Evolutionary conservation across 805 yeast species (phyloP), one percentile per base, ranked within the genome.

Genomic region (Diddensiella transvaalensis): DNA sequence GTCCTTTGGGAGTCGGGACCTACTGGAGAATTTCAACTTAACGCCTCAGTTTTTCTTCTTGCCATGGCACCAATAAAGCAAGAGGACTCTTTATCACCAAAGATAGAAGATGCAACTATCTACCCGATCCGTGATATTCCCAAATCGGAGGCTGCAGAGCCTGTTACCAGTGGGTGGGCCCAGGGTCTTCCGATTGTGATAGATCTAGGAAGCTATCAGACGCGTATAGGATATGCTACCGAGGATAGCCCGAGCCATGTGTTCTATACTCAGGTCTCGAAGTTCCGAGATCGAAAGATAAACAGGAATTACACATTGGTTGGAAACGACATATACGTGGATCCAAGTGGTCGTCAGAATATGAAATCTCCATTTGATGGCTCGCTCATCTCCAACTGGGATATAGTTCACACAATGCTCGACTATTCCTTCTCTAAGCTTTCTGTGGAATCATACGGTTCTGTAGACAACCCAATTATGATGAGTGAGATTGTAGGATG

Each of bases 321-420:
- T 2, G 99, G 99, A 2, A 79, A 85, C 58, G 98, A 91, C 63
- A 79, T 82, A 17, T 79, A 74, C 60, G 61, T 85, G 24, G 98
- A 90, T 58, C 76, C 82, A 5, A 68, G 84, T 1, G 76, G 85
- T 40, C 77, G 82, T 53, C 74, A 86, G 15, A 82, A 83, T 46
- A 77, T 87, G 29, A 82, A 79, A 58, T 72, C 87, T 3, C 96
- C 97, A 0, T 91, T 78, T 61, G 99, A 93, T 64, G 96, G 96
- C 0, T 78, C 87, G 3, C 70, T 88, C 56, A 72, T 93, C 30
- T 83, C 95, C 22, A 95, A 90, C 64, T 95, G 98, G 98, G 98
- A 93, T 49, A 78, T 83, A 49, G 76, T 84, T 2, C 99, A 93
- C 63, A 77, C 75, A 49, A 77, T 91, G 45, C 63, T 93, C 43